phyloP scores from a whole-genome alignment of 495 filamentous ascomycete genomes.

The Neurospora sp. region DNA sequence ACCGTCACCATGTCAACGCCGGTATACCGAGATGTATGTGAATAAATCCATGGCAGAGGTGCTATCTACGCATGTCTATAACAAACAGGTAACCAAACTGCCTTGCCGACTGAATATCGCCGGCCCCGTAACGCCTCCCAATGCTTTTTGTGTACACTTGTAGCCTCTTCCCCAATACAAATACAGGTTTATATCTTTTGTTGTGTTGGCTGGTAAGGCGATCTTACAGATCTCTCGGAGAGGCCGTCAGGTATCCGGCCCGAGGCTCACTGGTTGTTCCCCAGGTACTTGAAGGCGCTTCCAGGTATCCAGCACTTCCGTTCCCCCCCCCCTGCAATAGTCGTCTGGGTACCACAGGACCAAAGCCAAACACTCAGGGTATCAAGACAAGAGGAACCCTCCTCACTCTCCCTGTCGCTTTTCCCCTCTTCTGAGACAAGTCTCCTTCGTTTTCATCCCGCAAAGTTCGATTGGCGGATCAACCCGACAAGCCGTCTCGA shows the following conservation, averaged over 20 bases:
- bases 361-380: background rate
- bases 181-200: background rate
- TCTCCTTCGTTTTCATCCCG: background rate
- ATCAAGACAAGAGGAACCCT: background rate
- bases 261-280: background rate
- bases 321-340: background rate
- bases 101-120: background rate
- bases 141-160: constrained; percentile 1
- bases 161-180: background rate
- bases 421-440: background rate
- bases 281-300: background rate
- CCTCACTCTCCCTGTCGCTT: background rate
- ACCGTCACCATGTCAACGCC: background rate
- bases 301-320: background rate
- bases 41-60: background rate
- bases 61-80: background rate
- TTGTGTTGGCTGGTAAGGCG: background rate
- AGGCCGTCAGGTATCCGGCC: background rate
- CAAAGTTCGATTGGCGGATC: background rate
- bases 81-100: background rate
- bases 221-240: background rate
- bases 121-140: constrained; percentile 9
- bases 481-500: background rate
- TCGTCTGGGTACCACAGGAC: background rate
- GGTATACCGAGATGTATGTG: background rate